phyloP scores from a whole-genome alignment of 257 asterid genomes.

The Solanum neorickii region DNA sequence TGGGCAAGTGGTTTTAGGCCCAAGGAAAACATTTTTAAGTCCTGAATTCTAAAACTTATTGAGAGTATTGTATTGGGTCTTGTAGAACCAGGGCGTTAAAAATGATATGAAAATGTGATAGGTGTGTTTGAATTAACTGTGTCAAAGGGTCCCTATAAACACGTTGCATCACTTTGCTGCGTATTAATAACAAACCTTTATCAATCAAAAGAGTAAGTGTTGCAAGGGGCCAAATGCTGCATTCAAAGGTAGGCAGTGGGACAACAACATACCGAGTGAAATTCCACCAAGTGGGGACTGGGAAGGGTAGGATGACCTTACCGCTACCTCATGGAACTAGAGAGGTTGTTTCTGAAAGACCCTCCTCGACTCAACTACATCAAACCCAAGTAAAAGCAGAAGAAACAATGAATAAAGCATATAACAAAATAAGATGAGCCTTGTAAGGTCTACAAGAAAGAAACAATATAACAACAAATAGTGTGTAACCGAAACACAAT shows the following conservation, averaged over 20 bases:
- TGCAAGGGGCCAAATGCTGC: not conserved
- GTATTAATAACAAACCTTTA: not conserved
- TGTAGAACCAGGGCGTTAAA: not conserved
- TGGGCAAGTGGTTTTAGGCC: not conserved
- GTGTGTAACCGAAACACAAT: too few species aligned
- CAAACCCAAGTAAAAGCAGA: too few species aligned
- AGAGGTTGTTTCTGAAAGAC: too few species aligned
- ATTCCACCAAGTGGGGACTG: too few species aligned
- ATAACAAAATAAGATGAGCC: too few species aligned
- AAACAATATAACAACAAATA: too few species aligned
- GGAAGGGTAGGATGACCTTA: too few species aligned
- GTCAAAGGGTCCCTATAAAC: not conserved
- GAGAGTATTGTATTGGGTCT: not conserved
- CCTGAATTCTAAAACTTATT: not conserved
- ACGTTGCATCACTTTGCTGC: not conserved
- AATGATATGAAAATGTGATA: not conserved
- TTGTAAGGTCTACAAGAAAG: too few species aligned
- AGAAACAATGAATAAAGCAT: too few species aligned
- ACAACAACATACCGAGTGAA: too few species aligned
- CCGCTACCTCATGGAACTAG: too few species aligned
- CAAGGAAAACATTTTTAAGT: not conserved
- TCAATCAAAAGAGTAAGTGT: not conserved
- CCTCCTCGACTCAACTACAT: too few species aligned
- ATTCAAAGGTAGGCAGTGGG: not conserved
- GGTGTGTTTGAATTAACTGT: not conserved